Base-by-base conservation (phyloP, 345 rosid genomes). In the Gossypium raimondii region DNA sequence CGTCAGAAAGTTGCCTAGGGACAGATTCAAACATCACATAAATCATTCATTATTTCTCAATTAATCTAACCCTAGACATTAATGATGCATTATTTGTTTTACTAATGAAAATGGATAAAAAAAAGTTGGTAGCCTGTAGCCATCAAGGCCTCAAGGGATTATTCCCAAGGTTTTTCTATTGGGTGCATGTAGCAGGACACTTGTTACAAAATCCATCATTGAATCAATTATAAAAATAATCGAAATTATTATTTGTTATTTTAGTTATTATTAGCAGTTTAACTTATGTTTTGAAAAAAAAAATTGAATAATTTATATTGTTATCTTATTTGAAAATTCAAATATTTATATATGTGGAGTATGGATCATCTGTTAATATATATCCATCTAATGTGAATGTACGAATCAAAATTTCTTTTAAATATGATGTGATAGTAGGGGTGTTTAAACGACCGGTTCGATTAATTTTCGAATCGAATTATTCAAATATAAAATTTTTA, bases 121-220 rank as follows among this genome's bases (percentile, higher is more conserved):
- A 64, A 63, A 3, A 45, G 41, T 34, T 62, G 1, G 67, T 16
- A 9, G 24, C 41, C 41, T 34, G 41, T 34, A 4, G 41, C 41
- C 41, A 34, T 63, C 67, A 38, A 45, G 16, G 13, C 57, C 10
- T 48, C 29, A 53, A 47, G 51, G 51, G 51, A 16, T 45, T 44
- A 63, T 61, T 61, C 79, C 75, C 44, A 77, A 48, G 2, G n/a
- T 55, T 56, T 72, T 3, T 47, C 27, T 45, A 64, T 7, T 47
- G 51, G 52, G 7, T 34, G 41, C 41, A 34, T 34, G 41, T 34
- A 34, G 41, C 41, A 34, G 41, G 7, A 34, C 41, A 34, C 41
- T 34, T 34, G 41, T 34, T 34, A 34, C 7, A 34, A 34, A 34
- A 34, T 34, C 17, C 53, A 50, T 16, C 6, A 3, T 12, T 16